Base-by-base conservation (phyloP, 176 grass and related monocot species). In the Paspalum notatum region DNA sequence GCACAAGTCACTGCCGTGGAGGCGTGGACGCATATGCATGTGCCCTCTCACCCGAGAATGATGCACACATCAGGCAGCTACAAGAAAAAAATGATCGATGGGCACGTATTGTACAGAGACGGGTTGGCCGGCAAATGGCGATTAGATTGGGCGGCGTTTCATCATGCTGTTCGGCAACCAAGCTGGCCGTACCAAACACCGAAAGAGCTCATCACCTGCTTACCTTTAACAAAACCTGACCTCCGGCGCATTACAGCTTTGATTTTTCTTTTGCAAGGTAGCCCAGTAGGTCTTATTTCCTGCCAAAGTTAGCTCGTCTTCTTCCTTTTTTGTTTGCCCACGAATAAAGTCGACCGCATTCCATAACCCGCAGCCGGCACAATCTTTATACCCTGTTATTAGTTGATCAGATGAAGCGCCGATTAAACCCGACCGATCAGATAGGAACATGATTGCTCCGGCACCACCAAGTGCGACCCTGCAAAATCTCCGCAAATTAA, bases 371-470 rank as follows among this genome's bases (percentile, higher is more conserved):
- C 42, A 43, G 37, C 48, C 18, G 56, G 39, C 27, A 45, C 50
- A 12, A 57, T 68, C 40, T 77, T 60, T 72, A 39, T 50, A 24
- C 41, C 60, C 56, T n/a, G n/a, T 77, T 32, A 3, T 32, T 32
- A 32, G 9, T 15, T 70, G 62, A 66, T 48, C 3, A 58, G 42
- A 78, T 8, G 47, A 77, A 41, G 3, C 40, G 22, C 44, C 66
- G 48, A 25, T 66, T 24, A 45, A 45, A 56, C 41, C 53, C 18
- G 62, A 49, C 25, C 45, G 63, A 49, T 70, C n/a, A 15, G 54
- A 75, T 53, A 41, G 53, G 47, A 48, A 74, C 24, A 60, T 55
- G 39, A 76, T n/a, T 70, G 56, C 48, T 88, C 58, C 50, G 59
- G 49, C 67, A 45, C 32, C 32, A 32, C 72, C 56, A 50, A 71